Evolutionary conservation across 352 stramenopile species (phyloP), one percentile per base, ranked within the genome.

Genomic region (Pythium scleroteichum): DNA sequence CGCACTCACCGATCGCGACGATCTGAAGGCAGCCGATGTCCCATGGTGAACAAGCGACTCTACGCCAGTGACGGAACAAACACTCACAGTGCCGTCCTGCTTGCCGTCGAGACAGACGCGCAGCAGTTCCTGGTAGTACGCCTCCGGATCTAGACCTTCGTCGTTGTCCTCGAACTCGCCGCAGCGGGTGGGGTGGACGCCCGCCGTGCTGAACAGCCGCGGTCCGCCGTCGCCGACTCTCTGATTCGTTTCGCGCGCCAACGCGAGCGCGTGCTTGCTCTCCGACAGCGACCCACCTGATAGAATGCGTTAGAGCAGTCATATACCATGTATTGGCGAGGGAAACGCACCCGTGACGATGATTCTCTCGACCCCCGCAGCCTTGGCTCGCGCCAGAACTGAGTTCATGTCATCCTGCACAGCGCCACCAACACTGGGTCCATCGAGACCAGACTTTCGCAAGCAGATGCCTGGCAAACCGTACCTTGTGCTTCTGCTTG

Each of bases 1-100:
- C 97, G 62, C 93, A 98, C 78, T 99, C 97, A 29, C 97, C 96
- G 57, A 99, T 89, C 19, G 97, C 97, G 35, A 97, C 89, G 14
- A 99, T 85, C 68, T 83, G 23, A n/a, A 4, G 24, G 9, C 23
- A 53, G 14, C 42, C 17, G 8, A 23, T 48, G n/a, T 23, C 19
- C 3, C 42, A 48, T 49, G 5, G 29, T 35, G 29, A 35, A 10
- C 29, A 10, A 35, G n/a, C n/a, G n/a, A n/a, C n/a, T n/a, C n/a
- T n/a, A n/a, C n/a, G n/a, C n/a, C n/a, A n/a, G 17, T 20, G 38
- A 39, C 14, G 13, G 13, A 19, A 44, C 7, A 44, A 12, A 42
- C 26, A 35, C 45, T 12, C 29, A 76, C 68, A 50, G 71, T 82
- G 22, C 71, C 80, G 29, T 87, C 75, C 23, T 61, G 20, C 57